Evolutionary conservation across 495 filamentous ascomycete genomes (phyloP).

Genomic region (Penicillium argentinense): DNA sequence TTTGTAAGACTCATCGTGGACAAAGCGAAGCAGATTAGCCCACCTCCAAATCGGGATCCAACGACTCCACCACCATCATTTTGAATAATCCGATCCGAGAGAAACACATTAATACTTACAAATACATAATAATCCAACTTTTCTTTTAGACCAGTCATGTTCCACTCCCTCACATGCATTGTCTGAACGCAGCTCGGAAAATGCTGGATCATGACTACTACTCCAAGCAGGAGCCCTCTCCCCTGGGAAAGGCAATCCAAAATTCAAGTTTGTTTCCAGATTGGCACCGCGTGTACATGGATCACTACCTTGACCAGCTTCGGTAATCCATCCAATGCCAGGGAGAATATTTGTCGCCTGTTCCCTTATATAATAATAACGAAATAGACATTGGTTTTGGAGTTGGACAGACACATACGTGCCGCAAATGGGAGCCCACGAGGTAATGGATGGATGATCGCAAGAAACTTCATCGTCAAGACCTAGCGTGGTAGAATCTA

Average conservation of each 20-base stretch:
- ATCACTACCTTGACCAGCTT: slow-evolving; percentile 2
- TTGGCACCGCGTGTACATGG: not conserved
- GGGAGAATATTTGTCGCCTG: slow-evolving; percentile 1
- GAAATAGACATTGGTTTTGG: not conserved
- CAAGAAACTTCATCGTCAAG: not conserved
- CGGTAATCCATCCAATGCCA: not conserved
- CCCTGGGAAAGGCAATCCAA: not conserved
- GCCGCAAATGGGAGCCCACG: not conserved
- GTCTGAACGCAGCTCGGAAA: not conserved
- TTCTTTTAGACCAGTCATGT: not conserved
- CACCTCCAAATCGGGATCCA: too few relatives aligned
- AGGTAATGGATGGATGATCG: not conserved
- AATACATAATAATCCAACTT: not conserved
- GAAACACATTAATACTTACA: not conserved
- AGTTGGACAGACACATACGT: slow-evolving; percentile 2
- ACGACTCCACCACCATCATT: not conserved
- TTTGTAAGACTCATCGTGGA: not conserved
- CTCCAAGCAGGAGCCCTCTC: too few relatives aligned
- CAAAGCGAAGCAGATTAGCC: too few relatives aligned
- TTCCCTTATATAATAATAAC: not conserved
- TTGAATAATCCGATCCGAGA: not conserved
- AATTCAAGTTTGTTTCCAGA: not conserved
- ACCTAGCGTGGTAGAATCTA: too few relatives aligned
- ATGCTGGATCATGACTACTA: not conserved
- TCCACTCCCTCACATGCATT: slow-evolving; percentile 1